These are phyloP conservation scores for Phoenix roebelenii DNA, from an alignment of 176 grass and related monocot genomes.

Conservation along the genomic window DNA sequence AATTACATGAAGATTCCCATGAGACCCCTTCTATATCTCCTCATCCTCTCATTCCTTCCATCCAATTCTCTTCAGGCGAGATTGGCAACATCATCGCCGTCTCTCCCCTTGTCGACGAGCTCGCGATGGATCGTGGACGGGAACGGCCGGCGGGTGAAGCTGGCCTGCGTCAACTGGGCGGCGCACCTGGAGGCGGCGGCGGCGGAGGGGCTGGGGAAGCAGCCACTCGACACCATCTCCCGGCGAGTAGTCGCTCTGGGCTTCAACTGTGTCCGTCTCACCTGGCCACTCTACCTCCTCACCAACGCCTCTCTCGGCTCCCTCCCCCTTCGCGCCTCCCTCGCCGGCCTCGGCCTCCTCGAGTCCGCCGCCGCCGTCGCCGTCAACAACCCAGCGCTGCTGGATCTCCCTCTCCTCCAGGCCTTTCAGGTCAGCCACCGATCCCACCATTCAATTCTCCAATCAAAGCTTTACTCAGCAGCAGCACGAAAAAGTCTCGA, in stretches of 20 bases:
- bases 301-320: conserved; percentile 55
- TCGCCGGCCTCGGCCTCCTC: conserved; percentile 44
- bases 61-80: background rate
- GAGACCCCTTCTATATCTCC: conserved; percentile 2
- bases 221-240: conserved; percentile 39
- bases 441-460: no score
- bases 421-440: conserved; percentile 42
- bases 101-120: conserved; percentile 53
- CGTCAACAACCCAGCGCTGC: conserved; percentile 61
- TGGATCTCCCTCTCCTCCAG: conserved; percentile 66
- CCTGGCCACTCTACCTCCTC: conserved; percentile 78
- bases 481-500: no score
- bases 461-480: no score
- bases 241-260: conserved; percentile 48
- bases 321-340: conserved; percentile 61
- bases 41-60: conserved; percentile 3
- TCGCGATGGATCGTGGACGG: conserved; percentile 70
- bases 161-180: conserved; percentile 81
- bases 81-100: conserved; percentile 1
- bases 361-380: conserved; percentile 63
- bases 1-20: no score
- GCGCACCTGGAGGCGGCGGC: conserved; percentile 71
- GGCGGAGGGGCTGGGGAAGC: conserved; percentile 78
- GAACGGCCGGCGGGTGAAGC: conserved; percentile 60
- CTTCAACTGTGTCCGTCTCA: conserved; percentile 85